These are phyloP conservation scores for Venturia pyrina DNA, from an alignment of 2,329 filamentous ascomycete species.

Conservation along the genomic window DNA sequence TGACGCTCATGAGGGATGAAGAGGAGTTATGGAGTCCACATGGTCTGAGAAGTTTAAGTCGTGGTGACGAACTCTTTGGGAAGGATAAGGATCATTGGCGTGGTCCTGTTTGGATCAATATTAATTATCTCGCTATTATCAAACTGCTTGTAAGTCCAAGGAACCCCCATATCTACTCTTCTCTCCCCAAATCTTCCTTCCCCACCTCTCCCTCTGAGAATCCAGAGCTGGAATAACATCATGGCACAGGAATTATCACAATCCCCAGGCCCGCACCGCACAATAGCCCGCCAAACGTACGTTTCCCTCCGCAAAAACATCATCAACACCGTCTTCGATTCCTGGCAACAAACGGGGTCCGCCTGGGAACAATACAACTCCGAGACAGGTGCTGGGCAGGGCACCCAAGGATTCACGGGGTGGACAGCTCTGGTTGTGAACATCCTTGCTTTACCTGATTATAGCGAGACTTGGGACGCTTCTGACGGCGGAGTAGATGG, in stretches of 20 bases:
- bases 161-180: neutral
- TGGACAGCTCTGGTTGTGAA: conserved; percentile 99
- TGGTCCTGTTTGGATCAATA: conserved; percentile 86
- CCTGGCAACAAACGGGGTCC: conserved; percentile 86
- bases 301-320: conserved; percentile 69
- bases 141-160: conserved; percentile 60
- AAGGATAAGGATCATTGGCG: conserved; percentile 97
- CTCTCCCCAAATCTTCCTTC: conserved; percentile 1
- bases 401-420: conserved; percentile 95
- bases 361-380: conserved; percentile 99
- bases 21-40: conserved; percentile 82
- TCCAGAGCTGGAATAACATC: no score
- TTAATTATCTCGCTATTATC: conserved; percentile 77
- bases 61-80: conserved; percentile 71
- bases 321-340: conserved; percentile 76
- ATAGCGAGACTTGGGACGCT: no score
- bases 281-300: conserved; percentile 64
- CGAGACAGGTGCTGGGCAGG: conserved; percentile 83
- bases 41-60: conserved; percentile 84
- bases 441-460: conserved; percentile 87
- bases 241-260: conserved; percentile 48
- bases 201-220: no score
- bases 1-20: conserved; percentile 71
- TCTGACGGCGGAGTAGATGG: no score
- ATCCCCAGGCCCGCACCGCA: conserved; percentile 54